Conservation (phyloP, 306 rosid species). For the Carpinus viminea region DNA sequence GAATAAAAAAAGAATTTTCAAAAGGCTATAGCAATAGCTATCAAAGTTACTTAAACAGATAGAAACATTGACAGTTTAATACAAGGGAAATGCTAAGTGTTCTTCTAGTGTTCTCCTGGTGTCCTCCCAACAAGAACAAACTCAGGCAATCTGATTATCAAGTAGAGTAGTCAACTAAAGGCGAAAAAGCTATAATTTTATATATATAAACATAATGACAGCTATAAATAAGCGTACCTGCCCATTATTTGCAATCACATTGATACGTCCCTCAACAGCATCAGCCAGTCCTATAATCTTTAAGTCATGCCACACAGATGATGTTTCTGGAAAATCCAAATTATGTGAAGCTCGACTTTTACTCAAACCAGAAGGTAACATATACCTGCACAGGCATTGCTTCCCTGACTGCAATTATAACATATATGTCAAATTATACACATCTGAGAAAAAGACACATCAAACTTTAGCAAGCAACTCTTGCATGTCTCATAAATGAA, state of each 20-base stretch:
- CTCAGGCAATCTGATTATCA: not conserved
- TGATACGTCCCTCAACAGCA: conserved; percentile 89
- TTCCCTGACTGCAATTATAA: conserved; percentile 76
- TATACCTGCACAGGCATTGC: conserved; percentile 84
- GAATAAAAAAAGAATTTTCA: conserved; percentile 2
- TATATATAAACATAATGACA: conserved; percentile 4
- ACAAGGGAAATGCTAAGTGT: not conserved
- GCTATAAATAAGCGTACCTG: conserved; percentile 53
- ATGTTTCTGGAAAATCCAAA: conserved; percentile 62
- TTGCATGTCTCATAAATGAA: conserved; percentile 17
- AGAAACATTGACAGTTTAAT: not conserved
- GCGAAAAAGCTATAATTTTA: not conserved
- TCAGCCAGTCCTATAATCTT: conserved; percentile 81
- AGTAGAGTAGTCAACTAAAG: not conserved
- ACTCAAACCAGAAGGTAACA: conserved; percentile 67
- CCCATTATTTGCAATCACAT: conserved; percentile 68
- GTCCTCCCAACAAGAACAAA: not conserved
- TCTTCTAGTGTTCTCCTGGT: too few relatives aligned
- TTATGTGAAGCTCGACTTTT: conserved; percentile 49
- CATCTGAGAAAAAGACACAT: conserved; percentile 10
- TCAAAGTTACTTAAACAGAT: conserved; percentile 1
- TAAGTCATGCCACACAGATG: conserved; percentile 53
- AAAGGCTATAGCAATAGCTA: conserved; percentile 13
- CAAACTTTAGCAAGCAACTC: conserved; percentile 24
- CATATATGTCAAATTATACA: conserved; percentile 19